Evolutionary conservation across 345 rosid genomes (phyloP).

Genomic region (Eucalyptus melliodora): DNA sequence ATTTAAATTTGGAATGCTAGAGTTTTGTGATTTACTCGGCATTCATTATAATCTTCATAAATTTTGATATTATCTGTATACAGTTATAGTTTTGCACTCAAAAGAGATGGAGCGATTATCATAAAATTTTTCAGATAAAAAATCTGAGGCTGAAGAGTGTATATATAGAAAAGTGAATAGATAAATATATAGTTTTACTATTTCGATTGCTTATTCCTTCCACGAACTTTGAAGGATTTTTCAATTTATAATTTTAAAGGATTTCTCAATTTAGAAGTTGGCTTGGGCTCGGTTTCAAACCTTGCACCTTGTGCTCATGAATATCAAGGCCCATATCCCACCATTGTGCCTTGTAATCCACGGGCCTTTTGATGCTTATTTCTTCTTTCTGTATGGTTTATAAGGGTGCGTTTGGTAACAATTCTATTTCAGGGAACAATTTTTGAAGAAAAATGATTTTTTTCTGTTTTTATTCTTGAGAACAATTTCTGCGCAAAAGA

Average conservation of each 20-base stretch:
- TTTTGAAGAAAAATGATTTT: too few relatives aligned
- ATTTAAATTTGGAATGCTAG: neutral
- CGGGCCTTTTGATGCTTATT: neutral
- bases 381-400: neutral
- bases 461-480: rapidly evolving
- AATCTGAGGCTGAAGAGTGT: neutral
- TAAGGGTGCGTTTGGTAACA: too few relatives aligned
- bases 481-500: too few relatives aligned
- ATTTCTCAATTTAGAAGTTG: neutral
- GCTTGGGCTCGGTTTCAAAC: neutral
- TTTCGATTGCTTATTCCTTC: neutral
- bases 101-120: neutral
- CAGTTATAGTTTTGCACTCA: neutral
- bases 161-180: neutral
- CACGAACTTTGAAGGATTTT: neutral
- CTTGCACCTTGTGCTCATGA: neutral
- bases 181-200: neutral
- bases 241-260: neutral
- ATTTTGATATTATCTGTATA: rapidly evolving
- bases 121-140: neutral
- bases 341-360: neutral
- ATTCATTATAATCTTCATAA: neutral
- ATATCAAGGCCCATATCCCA: neutral
- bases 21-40: neutral
- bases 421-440: rapidly evolving